These are phyloP conservation scores for Pichia deserticola DNA, from an alignment of 805 yeast genomes.

Conservation along the genomic window DNA sequence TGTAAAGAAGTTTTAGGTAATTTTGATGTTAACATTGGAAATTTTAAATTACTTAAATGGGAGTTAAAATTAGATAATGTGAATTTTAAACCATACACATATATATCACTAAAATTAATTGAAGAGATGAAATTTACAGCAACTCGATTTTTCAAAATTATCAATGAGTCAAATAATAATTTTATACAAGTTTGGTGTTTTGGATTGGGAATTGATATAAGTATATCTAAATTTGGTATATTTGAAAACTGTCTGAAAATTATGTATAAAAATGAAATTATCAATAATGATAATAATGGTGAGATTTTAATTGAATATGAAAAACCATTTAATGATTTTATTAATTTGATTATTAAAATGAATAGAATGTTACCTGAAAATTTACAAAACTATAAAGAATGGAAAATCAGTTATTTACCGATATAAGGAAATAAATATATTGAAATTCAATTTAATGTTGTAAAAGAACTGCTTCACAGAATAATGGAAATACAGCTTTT, in stretches of 20 bases:
- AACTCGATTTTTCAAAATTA: slow-evolving; percentile 25
- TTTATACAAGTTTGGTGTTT: slow-evolving; percentile 41
- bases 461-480: background rate
- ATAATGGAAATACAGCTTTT: background rate
- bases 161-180: slow-evolving; percentile 14
- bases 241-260: slow-evolving; percentile 35
- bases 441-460: too few relatives aligned
- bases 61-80: slow-evolving; percentile 30
- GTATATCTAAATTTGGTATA: background rate
- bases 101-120: slow-evolving; percentile 32
- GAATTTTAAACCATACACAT: slow-evolving; percentile 30
- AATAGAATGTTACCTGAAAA: slow-evolving; percentile 31
- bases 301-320: slow-evolving; percentile 31
- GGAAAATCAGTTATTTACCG: slow-evolving; percentile 26
- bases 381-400: slow-evolving; percentile 18
- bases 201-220: slow-evolving; percentile 31
- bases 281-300: slow-evolving; percentile 6
- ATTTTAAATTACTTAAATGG: slow-evolving; percentile 51
- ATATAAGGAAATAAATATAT: too few relatives aligned
- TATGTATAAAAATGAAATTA: slow-evolving; percentile 25
- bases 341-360: slow-evolving; percentile 18
- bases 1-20: slow-evolving; percentile 39
- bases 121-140: slow-evolving; percentile 39
- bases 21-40: slow-evolving; percentile 25
- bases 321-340: slow-evolving; percentile 27